These are phyloP conservation scores for Schizochytrium sp. DNA, from an alignment of 108 stramenopile genomes.

Conservation along the genomic window DNA sequence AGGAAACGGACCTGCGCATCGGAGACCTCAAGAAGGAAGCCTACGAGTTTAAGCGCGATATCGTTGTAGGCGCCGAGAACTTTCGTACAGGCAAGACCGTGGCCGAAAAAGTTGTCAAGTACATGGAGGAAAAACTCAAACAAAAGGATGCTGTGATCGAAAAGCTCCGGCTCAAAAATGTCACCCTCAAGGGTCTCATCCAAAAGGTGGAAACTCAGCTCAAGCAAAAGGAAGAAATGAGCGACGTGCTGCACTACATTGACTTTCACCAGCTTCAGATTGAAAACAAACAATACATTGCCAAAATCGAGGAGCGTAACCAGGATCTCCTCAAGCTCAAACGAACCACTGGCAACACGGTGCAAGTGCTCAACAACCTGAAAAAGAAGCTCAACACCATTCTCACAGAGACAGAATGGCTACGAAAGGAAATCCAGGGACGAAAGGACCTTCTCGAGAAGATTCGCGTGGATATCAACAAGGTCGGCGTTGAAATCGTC, in stretches of 20 bases:
- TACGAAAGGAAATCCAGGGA: constrained; percentile 32
- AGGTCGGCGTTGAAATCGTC: constrained; percentile 26
- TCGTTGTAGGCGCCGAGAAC: constrained; percentile 59
- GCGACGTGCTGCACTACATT: constrained; percentile 60
- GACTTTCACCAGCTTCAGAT: constrained; percentile 66
- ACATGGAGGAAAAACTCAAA: constrained; percentile 55
- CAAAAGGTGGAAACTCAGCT: constrained; percentile 47
- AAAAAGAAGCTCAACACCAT: constrained; percentile 38
- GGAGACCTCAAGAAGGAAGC: constrained; percentile 56
- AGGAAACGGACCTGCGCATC: constrained; percentile 55
- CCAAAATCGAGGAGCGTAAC: constrained; percentile 56
- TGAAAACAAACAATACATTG: constrained; percentile 61
- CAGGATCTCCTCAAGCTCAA: constrained; percentile 54
- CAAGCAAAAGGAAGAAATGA: constrained; percentile 55
- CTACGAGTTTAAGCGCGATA: constrained; percentile 59
- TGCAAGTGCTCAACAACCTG: constrained; percentile 44
- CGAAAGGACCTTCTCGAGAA: constrained; percentile 22
- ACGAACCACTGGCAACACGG: constrained; percentile 42
- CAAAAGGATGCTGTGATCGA: constrained; percentile 46
- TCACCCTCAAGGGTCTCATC: constrained; percentile 42
- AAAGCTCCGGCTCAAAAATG: constrained; percentile 58
- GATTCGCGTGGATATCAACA: constrained; percentile 29
- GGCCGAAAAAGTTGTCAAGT: constrained; percentile 46
- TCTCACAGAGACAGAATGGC: constrained; percentile 30
- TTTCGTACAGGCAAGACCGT: constrained; percentile 50